Base-by-base conservation (phyloP, 1,139 yeast species). In the Suzukiozyma palmioleophila region DNA sequence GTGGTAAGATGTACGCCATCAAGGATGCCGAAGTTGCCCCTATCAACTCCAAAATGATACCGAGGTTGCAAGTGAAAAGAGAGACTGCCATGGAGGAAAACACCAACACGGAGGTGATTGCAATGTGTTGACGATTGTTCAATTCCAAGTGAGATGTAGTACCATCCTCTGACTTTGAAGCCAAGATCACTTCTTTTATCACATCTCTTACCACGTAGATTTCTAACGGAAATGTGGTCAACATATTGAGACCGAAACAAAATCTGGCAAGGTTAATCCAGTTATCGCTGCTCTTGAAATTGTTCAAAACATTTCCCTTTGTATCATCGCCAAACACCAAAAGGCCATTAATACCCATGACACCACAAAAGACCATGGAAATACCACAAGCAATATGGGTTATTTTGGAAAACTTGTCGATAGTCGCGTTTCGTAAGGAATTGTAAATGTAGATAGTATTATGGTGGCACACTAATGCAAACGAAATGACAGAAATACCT, bases 381-480 rank as follows among this genome's bases (percentile, higher is more conserved):
- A 89, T 79, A 7, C 79, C 72, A 41, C 96, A 87, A 8, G 95
- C 86, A 47, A 86, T 75, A 55, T 90, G 97, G 1, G 96, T 89
- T 28, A 90, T 75, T 32, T 66, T 72, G 35, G 84, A 73, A 56
- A 90, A 90, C 46, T 90, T 72, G 45, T 79, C 81, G 52, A 87
- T 59, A 2, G 95, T 81, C 3, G 96, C 92, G 26, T 77, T 77
- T 47, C 75, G 75, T 54, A 90, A 73, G 0, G 96, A 87, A 54
- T 87, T 88, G 62, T 83, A 90, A 33, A 90, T 90, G 53, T 89
- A 83, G 32, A 90, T 78, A 0, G 97, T 87, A 56, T 90, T 90
- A 59, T 90, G 97, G 54, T 90, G 97, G 56, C 97, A 90, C 3
- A 90, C 97, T 51, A 90, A 75, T 5, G 97, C 86, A 66, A 90